A percentile compares a stretch with the other conserved stretches of the same genome.
Evolutionary conservation across 805 yeast species (phyloP).

Genomic region (Diddensiella santjacobensis): DNA sequence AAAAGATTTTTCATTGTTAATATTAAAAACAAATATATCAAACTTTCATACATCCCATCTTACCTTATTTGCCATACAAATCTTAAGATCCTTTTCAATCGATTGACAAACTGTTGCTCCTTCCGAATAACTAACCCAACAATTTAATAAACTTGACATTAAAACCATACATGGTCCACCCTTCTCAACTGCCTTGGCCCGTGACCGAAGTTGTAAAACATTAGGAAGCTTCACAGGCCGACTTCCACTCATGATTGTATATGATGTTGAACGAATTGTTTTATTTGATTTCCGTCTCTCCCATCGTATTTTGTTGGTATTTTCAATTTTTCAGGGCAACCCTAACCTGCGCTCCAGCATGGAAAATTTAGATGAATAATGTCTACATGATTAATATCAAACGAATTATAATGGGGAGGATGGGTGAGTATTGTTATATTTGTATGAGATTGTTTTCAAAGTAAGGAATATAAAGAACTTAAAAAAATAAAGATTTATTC

Average conservation of each 20-base stretch:
- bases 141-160: slow-evolving; percentile 81
- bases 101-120: slow-evolving; percentile 63
- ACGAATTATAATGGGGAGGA: too few species aligned
- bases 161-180: slow-evolving; percentile 73
- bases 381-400: too few species aligned
- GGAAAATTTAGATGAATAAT: too few species aligned
- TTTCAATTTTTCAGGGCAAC: too few species aligned
- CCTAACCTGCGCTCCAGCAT: too few species aligned
- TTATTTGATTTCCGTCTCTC: too few species aligned
- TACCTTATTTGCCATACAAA: slow-evolving; percentile 56
- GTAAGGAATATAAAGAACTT: too few species aligned
- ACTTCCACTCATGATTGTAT: slow-evolving; percentile 15
- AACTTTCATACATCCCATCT: slow-evolving; percentile 16
- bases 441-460: too few species aligned
- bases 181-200: slow-evolving; percentile 51
- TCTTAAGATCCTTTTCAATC: slow-evolving; percentile 65
- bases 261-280: too few species aligned
- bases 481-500: too few species aligned
- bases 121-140: slow-evolving; percentile 96
- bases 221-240: slow-evolving; percentile 51
- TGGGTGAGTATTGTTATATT: too few species aligned
- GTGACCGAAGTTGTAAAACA: slow-evolving; percentile 66
- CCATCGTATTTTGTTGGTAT: too few species aligned
- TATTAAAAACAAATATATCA: background rate
- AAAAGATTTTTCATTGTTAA: background rate